Conservation (phyloP, 345 rosid species). For the Salix suchowensis region DNA sequence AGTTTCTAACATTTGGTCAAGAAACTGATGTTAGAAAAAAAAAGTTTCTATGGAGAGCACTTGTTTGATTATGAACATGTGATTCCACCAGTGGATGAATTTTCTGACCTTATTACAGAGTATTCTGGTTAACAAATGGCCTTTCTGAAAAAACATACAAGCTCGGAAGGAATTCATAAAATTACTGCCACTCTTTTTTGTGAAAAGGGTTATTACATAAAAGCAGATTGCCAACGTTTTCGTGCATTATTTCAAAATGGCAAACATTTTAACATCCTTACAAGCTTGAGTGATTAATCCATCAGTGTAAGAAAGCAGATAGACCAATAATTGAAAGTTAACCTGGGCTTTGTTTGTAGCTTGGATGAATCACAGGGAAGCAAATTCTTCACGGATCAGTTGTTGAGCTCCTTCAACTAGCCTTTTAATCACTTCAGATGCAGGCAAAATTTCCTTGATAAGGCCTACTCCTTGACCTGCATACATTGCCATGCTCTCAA, state of each 20-base stretch:
- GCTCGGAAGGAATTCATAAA: background rate
- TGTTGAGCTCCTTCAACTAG: conserved; percentile 65
- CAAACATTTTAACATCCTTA: background rate
- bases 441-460: conserved; percentile 71
- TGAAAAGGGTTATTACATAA: too few species aligned
- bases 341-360: background rate
- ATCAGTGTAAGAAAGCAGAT: background rate
- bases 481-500: conserved; percentile 88
- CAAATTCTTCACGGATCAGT: conserved; percentile 38
- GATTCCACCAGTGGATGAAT: background rate
- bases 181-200: background rate
- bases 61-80: background rate
- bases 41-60: background rate
- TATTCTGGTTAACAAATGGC: background rate
- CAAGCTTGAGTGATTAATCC: background rate
- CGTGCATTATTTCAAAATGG: background rate
- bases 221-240: background rate
- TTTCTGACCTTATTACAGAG: background rate
- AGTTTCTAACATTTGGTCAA: background rate
- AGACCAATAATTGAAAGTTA: background rate
- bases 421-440: conserved; percentile 54
- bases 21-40: background rate
- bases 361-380: background rate
- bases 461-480: conserved; percentile 84
- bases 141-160: background rate